Base-by-base conservation (phyloP, 148 eudicot genomes). In the Cornus controversa region DNA sequence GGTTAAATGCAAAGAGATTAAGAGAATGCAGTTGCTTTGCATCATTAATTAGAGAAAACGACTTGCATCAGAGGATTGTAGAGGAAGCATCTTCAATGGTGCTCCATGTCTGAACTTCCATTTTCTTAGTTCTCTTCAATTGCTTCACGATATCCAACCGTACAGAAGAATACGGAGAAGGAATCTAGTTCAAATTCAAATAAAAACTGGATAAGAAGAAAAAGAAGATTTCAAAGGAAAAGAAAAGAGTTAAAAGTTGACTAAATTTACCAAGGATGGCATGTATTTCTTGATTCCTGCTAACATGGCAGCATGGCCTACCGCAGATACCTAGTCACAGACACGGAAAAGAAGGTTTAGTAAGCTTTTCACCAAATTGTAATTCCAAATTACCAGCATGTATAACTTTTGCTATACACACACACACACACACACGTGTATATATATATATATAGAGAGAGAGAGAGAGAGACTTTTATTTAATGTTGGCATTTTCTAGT, bases 251-350 rank as follows among this genome's bases (percentile, higher is more conserved):
- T 8, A 34, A 5, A 50, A 24, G 36, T 10, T 6, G 14, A 54
- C 9, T 65, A 37, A 42, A 31, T 42, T 75, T 82, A 87, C 90
- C 90, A 87, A 37, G 25, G 67, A 37, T 47, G 90, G 90, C 23
- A 78, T 69, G 78, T 87, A 85, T 60, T 79, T 85, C 79, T 87
- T 84, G 76, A 85, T 84, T 63, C 84, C 90, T 29, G 87, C 87
- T 23, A 87, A 77, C 71, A 85, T 78, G 28, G 87, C 90, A 76
- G 90, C 90, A 79, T 87, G 90, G 20, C 90, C 87, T 9, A 87
- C 81, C 40, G 90, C 83, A 37, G 90, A 82, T 63, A 87, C 76
- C 90, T 87, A 83, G 53, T 78, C 71, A 10, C 34, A 47, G 27
- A 42, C 9, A 22, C 58, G 26, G 0, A 23, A 31, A 31, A 67